Evolutionary conservation across 345 rosid genomes (phyloP).

Genomic region (Salix arbutifolia): DNA sequence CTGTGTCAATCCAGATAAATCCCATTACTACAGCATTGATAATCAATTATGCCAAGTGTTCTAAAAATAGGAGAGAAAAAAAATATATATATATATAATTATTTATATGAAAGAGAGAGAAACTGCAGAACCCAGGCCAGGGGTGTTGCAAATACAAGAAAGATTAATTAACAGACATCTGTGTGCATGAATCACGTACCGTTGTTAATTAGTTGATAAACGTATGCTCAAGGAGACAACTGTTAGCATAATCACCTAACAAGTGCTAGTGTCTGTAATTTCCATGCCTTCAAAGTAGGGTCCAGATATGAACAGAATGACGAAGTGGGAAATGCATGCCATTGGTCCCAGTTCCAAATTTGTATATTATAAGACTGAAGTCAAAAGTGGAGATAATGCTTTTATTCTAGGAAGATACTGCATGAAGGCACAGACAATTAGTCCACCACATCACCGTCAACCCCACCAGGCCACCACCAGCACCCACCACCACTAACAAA

Average conservation of each 20-base stretch:
- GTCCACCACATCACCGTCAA: background rate
- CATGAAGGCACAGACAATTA: background rate
- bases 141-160: too few relatives aligned
- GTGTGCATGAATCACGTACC: background rate
- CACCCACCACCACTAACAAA: conserved; percentile 1
- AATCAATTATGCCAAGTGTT: too few relatives aligned
- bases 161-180: background rate
- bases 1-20: too few relatives aligned
- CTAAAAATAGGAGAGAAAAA: too few relatives aligned
- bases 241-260: background rate
- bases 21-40: too few relatives aligned
- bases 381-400: conserved; percentile 1
- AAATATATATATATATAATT: too few relatives aligned
- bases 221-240: background rate
- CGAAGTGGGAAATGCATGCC: background rate
- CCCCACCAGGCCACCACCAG: conserved; percentile 1
- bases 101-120: too few relatives aligned
- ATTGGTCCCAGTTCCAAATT: background rate
- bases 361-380: background rate
- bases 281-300: background rate
- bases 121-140: too few relatives aligned
- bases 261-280: background rate
- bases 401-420: background rate
- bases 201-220: background rate
- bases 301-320: background rate